Percentiles rank a stretch among this genome's conserved stretches.
These are phyloP conservation scores for Phytophthora vignae DNA, from an alignment of 352 stramenopile species.

Conservation along the genomic window DNA sequence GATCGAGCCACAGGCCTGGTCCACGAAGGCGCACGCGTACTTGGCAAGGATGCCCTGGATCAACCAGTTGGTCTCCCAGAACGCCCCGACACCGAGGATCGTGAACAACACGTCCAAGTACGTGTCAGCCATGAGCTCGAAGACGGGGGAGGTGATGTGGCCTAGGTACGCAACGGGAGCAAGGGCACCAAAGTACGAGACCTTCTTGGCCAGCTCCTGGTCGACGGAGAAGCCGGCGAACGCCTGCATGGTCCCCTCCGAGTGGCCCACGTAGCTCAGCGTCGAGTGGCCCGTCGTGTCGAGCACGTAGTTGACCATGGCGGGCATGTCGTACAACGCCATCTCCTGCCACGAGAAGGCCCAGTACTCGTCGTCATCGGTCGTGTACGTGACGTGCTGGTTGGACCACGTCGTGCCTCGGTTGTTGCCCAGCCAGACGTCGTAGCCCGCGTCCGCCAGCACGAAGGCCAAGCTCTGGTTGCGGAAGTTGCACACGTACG, in stretches of 20 bases:
- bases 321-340: conserved; percentile 65
- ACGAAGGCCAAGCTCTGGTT: conserved; percentile 70
- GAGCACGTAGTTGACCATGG: conserved; percentile 72
- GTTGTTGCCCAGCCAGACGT: conserved; percentile 80
- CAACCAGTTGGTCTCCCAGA: conserved; percentile 55
- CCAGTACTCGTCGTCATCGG: conserved; percentile 59
- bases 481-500: conserved; percentile 67
- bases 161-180: conserved; percentile 58
- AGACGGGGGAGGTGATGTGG: conserved; percentile 50
- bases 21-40: conserved; percentile 59
- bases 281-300: conserved; percentile 40
- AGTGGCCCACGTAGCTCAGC: conserved; percentile 70
- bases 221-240: conserved; percentile 65
- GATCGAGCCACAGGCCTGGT: conserved; percentile 55
- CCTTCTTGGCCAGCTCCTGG: conserved; percentile 65
- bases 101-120: conserved; percentile 59
- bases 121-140: conserved; percentile 48
- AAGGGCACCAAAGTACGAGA: conserved; percentile 71
- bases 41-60: conserved; percentile 63
- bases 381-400: conserved; percentile 56
- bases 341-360: conserved; percentile 75
- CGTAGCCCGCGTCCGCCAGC: conserved; percentile 64
- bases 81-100: conserved; percentile 52
- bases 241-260: conserved; percentile 70
- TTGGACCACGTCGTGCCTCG: conserved; percentile 73